Base-by-base conservation (phyloP, 352 stramenopile genomes). In the Plasmopara halstedii region DNA sequence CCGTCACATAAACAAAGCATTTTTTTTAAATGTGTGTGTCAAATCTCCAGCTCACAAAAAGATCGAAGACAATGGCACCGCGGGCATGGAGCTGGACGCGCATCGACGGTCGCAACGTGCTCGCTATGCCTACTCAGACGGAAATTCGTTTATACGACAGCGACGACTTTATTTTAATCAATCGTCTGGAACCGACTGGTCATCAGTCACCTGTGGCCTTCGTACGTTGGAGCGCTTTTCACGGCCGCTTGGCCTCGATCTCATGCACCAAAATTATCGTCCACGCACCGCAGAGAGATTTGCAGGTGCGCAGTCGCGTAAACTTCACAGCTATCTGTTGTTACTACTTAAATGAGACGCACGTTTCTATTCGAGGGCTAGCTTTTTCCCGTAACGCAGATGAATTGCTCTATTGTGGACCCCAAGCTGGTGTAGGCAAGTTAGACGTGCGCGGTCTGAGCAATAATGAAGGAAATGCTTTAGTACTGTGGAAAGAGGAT, bases 131-230 rank as follows among this genome's bases (percentile, higher is more conserved):
- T 37, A 79, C 69, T 33, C 63, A 67, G 42, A 66, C 68, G 15
- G 71, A 85, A 45, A 83, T 92, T 37, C 69, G 79, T 22, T 58
- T 92, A 8, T 85, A 86, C 58, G 80, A 92, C 53, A 88, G 72
- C 44, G 75, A 85, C 35, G 77, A 92, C 63, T 92, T 92, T 57
- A 75, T 85, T n/a, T 61, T 92, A 25, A 52, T 89, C 21, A 54
- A 68, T 13, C 70, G 64, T 34, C 75, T 92, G 45, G 53, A 71
- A 38, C 62, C 65, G 13, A 70, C 77, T 14, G 73, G 73, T 50
- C 77, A 92, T 46, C 47, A 51, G 11, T 56, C 61, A 49, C 60
- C 73, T 36, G 71, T 92, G 42, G 46, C 58, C 5, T 76, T 81
- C 41, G 70, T 87, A 45, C 78, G 76, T 40, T 92, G 77, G 77